These are phyloP conservation scores for Botrytis medusae DNA, from an alignment of 2,329 filamentous ascomycete genomes.

Conservation along the genomic window DNA sequence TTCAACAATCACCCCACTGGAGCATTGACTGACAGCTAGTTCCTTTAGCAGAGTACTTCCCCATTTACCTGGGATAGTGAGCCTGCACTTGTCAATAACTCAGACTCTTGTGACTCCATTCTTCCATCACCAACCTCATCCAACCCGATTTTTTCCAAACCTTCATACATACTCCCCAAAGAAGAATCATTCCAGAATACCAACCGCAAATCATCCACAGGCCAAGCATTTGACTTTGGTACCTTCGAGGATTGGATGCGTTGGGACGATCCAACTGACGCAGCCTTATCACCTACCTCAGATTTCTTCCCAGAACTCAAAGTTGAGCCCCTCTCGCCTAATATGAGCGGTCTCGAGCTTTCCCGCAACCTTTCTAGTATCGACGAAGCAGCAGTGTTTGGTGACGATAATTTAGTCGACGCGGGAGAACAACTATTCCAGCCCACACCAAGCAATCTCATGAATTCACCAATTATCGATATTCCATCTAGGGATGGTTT, in stretches of 20 bases:
- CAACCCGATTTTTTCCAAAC: constrained; percentile 26
- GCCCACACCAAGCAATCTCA: constrained; percentile 23
- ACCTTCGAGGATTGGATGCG: constrained; percentile 39
- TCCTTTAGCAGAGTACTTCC: constrained; percentile 23
- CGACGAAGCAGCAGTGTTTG: constrained; percentile 32
- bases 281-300: constrained; percentile 34
- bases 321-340: constrained; percentile 33
- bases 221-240: constrained; percentile 34
- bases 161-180: constrained; percentile 30
- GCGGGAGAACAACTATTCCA: constrained; percentile 34
- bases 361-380: constrained; percentile 28
- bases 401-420: constrained; percentile 32
- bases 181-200: constrained; percentile 20
- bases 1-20: not conserved
- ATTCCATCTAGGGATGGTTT: constrained; percentile 27
- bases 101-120: constrained; percentile 36
- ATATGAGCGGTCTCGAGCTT: constrained; percentile 31
- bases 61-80: constrained; percentile 31
- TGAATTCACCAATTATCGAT: constrained; percentile 22
- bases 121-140: constrained; percentile 34
- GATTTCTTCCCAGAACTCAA: constrained; percentile 37
- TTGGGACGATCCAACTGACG: constrained; percentile 37
- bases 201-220: constrained; percentile 27
- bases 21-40: not conserved
- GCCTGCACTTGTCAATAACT: constrained; percentile 27